A percentile compares a stretch with the other conserved stretches of the same genome.
Evolutionary conservation across 1,284 basidiomycete genomes (phyloP).

Genomic region (Pterula multifida): DNA sequence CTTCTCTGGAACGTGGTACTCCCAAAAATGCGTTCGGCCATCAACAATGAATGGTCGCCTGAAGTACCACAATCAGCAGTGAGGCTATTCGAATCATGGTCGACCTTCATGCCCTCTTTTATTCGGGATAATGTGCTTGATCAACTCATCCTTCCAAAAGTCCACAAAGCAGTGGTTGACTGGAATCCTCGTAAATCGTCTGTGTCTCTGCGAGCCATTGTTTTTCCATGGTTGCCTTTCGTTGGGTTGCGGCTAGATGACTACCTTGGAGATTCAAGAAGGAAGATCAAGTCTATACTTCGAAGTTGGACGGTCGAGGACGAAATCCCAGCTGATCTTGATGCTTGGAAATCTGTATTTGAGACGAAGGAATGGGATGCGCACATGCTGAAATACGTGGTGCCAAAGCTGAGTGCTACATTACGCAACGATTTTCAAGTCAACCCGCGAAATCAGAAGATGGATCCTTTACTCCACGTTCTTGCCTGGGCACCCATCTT

Average conservation of each 20-base stretch:
- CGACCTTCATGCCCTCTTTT: conserved; percentile 77
- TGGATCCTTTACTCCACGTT: conserved; percentile 71
- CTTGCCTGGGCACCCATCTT: conserved; percentile 70
- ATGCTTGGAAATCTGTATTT: conserved; percentile 79
- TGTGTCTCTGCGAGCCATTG: conserved; percentile 61
- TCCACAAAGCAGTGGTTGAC: conserved; percentile 72
- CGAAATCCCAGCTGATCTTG: conserved; percentile 62
- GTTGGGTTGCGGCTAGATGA: conserved; percentile 72
- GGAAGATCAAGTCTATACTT: conserved; percentile 73
- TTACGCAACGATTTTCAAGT: conserved; percentile 77
- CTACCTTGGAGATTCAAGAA: conserved; percentile 73
- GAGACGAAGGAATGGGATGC: conserved; percentile 79
- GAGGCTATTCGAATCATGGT: conserved; percentile 82
- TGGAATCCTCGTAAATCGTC: conserved; percentile 61
- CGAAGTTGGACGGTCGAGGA: conserved; percentile 72
- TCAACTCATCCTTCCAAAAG: conserved; percentile 89
- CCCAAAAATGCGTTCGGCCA: conserved; percentile 79
- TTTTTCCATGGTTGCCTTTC: conserved; percentile 94
- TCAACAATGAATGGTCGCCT: conserved; percentile 91
- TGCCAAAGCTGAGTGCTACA: conserved; percentile 77
- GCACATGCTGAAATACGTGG: conserved; percentile 79
- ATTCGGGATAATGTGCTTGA: conserved; percentile 92
- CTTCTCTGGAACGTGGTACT: conserved; percentile 93
- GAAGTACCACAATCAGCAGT: conserved; percentile 65
- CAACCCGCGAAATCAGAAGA: conserved; percentile 82